A percentile compares a stretch with the other conserved stretches of the same genome.
These are phyloP conservation scores for Pulveroboletus sp. DNA, from an alignment of 768 basidiomycete genomes.

Conservation along the genomic window DNA sequence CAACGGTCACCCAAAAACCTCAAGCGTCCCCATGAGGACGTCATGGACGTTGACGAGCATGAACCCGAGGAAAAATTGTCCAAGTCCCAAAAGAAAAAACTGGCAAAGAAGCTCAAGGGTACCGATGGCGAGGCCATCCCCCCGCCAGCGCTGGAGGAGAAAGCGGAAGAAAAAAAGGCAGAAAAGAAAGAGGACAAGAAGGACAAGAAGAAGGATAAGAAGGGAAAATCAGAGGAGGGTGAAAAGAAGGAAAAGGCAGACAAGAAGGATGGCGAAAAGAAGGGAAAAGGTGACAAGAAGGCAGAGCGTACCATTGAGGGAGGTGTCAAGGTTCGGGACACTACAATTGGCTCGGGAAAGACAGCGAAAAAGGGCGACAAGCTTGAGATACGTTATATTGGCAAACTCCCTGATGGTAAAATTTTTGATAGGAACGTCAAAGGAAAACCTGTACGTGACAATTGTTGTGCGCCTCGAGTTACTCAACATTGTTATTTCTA, in stretches of 20 bases:
- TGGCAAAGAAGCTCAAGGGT: constrained; percentile 71
- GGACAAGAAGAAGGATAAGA: constrained; percentile 31
- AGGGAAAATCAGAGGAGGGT: constrained; percentile 30
- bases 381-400: constrained; percentile 88
- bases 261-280: constrained; percentile 33
- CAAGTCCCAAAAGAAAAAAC: constrained; percentile 58
- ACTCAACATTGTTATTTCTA: constrained; percentile 26
- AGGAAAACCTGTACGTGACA: constrained; percentile 73
- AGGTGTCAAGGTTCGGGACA: constrained; percentile 76
- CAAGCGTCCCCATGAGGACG: constrained; percentile 75
- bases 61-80: constrained; percentile 35
- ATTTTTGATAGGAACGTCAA: constrained; percentile 79
- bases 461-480: constrained; percentile 7
- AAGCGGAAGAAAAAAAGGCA: constrained; percentile 35
- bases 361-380: constrained; percentile 83
- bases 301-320: constrained; percentile 46
- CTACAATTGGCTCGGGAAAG: constrained; percentile 79
- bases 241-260: constrained; percentile 35
- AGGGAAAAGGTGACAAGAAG: constrained; percentile 28
- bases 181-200: constrained; percentile 68
- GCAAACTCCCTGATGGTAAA: constrained; percentile 77
- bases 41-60: constrained; percentile 37
- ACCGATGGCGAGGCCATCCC: constrained; percentile 47
- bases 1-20: constrained; percentile 38
- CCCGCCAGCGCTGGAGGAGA: constrained; percentile 20